These are phyloP conservation scores for Gillenia trifoliata DNA, from an alignment of 306 rosid species.

Conservation along the genomic window DNA sequence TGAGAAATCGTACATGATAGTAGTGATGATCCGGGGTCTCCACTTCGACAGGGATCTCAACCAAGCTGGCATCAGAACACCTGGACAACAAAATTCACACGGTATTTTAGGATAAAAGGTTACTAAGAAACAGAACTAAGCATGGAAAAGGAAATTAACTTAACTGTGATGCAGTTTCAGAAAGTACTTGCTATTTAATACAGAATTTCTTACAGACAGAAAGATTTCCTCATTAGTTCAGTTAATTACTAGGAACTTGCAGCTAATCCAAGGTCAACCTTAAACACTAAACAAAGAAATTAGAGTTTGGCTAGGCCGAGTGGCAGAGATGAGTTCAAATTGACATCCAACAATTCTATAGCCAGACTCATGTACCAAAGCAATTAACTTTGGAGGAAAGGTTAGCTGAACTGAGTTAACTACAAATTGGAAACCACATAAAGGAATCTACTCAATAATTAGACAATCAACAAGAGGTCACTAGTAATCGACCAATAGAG, in stretches of 20 bases:
- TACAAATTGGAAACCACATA: background rate
- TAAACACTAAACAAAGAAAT: background rate
- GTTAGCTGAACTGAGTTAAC: background rate
- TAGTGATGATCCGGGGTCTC: conserved; percentile 30
- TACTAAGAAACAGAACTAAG: background rate
- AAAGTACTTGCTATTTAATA: background rate
- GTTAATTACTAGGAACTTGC: too few relatives aligned
- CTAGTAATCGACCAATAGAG: background rate
- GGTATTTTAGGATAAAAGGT: too few relatives aligned
- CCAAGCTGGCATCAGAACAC: conserved; percentile 26
- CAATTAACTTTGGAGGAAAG: background rate
- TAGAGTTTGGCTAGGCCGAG: background rate
- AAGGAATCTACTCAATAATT: background rate
- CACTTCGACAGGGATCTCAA: conserved; percentile 28
- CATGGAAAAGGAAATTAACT: background rate
- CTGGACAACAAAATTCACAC: background rate
- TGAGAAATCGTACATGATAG: conserved; percentile 21
- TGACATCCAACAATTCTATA: background rate
- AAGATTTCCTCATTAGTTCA: background rate
- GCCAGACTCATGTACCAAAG: background rate
- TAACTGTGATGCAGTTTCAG: background rate
- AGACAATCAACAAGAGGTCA: background rate
- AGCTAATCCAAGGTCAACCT: too few relatives aligned
- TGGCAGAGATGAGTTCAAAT: background rate
- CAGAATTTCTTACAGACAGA: background rate